phyloP scores from a whole-genome alignment of 2,329 filamentous ascomycete genomes.

The Alternaria novae-zelandiae region DNA sequence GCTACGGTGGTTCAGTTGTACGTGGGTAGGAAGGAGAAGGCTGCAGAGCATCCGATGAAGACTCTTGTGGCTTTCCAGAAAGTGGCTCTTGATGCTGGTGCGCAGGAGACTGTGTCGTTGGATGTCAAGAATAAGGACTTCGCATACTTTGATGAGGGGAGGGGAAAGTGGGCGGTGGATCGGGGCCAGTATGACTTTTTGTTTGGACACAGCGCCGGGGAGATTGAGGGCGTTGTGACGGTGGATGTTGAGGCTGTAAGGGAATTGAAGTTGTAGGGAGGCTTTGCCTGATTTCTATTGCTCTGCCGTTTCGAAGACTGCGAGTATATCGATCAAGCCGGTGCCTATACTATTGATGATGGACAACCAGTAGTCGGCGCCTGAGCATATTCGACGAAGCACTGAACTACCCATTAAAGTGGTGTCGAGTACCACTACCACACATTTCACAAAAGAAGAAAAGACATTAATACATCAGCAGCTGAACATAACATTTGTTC shows the following conservation, averaged over 20 bases:
- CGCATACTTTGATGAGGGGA: conserved; percentile 41
- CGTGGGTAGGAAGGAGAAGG: conserved; percentile 56
- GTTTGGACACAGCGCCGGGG: conserved; percentile 38
- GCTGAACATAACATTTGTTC: background rate
- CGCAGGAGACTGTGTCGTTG: conserved; percentile 64
- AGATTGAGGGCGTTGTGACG: conserved; percentile 33
- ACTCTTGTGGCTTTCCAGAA: conserved; percentile 73
- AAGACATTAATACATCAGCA: background rate
- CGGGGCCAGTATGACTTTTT: conserved; percentile 39
- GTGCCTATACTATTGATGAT: no score
- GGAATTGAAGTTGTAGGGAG: conserved; percentile 16
- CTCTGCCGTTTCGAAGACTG: background rate
- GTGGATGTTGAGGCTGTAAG: conserved; percentile 29
- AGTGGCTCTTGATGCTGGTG: conserved; percentile 63
- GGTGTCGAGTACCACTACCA: no score
- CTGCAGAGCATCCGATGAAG: conserved; percentile 63
- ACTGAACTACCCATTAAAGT: no score
- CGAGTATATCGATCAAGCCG: background rate
- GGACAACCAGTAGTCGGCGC: no score
- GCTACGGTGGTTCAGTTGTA: conserved; percentile 64
- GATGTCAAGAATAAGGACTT: conserved; percentile 32
- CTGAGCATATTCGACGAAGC: no score
- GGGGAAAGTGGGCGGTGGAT: conserved; percentile 39
- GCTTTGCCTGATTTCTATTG: background rate
- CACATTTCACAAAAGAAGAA: background rate